Evolutionary conservation across 2,329 filamentous ascomycete species (phyloP).

Genomic region (Trichoderma brevicompactum): DNA sequence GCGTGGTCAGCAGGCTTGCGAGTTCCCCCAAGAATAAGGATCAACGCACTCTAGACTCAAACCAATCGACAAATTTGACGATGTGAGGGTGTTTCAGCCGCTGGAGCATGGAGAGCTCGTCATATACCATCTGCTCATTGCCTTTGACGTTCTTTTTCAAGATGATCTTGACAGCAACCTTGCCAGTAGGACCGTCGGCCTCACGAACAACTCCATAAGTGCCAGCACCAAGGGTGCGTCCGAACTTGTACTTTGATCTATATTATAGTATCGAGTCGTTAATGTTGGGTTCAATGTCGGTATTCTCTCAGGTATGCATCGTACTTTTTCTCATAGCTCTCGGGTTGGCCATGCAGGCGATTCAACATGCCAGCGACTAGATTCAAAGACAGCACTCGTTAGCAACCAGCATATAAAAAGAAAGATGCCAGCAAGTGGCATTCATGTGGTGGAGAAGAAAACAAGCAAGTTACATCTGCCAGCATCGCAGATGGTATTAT

Average conservation of each 20-base stretch:
- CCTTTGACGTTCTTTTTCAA: slow-evolving; percentile 99
- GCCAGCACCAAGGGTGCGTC: slow-evolving; percentile 89
- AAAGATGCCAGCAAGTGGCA: too few relatives aligned
- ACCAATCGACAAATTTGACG: slow-evolving; percentile 97
- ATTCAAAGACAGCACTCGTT: background rate
- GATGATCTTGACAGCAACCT: slow-evolving; percentile 98
- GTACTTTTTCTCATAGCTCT: slow-evolving; percentile 98
- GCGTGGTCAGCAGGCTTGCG: slow-evolving; percentile 5
- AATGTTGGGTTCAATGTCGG: background rate
- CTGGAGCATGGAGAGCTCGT: slow-evolving; percentile 93
- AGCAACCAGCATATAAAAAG: background rate
- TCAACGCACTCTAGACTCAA: slow-evolving; percentile 83
- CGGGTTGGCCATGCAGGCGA: slow-evolving; percentile 93
- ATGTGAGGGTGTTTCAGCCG: slow-evolving; percentile 91
- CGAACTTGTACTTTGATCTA: slow-evolving; percentile 88
- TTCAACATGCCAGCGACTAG: slow-evolving; percentile 88
- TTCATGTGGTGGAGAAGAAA: too few relatives aligned
- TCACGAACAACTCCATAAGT: slow-evolving; percentile 99
- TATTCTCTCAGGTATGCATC: background rate
- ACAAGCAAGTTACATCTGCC: background rate
- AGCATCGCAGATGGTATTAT: background rate
- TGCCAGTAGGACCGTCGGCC: slow-evolving; percentile 79
- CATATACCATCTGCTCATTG: slow-evolving; percentile 98
- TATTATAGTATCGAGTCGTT: slow-evolving; percentile 26
- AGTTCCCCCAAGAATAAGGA: background rate